Percentiles rank a stretch among this genome's conserved stretches.
Conservation (phyloP, 768 basidiomycete species). For the Asterophora lycoperdoides region DNA sequence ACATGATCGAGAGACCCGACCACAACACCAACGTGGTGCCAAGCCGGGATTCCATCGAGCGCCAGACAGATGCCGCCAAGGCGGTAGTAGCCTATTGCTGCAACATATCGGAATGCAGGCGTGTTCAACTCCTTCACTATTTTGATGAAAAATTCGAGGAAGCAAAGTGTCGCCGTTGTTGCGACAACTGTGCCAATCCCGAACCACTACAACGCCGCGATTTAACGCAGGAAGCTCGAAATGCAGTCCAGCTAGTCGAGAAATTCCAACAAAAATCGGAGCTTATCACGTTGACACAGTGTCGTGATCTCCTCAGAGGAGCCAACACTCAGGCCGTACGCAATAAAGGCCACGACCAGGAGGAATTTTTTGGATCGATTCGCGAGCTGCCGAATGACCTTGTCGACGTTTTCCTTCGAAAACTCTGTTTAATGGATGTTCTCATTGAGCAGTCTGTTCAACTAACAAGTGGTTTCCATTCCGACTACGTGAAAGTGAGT, state of each 20-base stretch:
- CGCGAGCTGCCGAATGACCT: slow-evolving; percentile 46
- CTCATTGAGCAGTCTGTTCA: slow-evolving; percentile 44
- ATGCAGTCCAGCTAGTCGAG: slow-evolving; percentile 57
- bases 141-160: slow-evolving; percentile 81
- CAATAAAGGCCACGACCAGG: slow-evolving; percentile 43
- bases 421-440: slow-evolving; percentile 46
- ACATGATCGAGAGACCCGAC: slow-evolving; percentile 57
- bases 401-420: slow-evolving; percentile 61
- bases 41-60: slow-evolving; percentile 53
- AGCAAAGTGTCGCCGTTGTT: slow-evolving; percentile 59
- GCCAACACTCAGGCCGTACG: slow-evolving; percentile 43
- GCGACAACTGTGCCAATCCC: slow-evolving; percentile 77
- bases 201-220: slow-evolving; percentile 46
- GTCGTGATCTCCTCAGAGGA: slow-evolving; percentile 65
- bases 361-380: slow-evolving; percentile 52
- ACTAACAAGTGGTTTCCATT: slow-evolving; percentile 44
- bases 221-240: slow-evolving; percentile 53
- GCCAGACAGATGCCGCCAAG: slow-evolving; percentile 59
- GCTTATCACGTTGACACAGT: slow-evolving; percentile 55
- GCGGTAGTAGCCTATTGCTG: slow-evolving; percentile 76
- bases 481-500: slow-evolving; percentile 49
- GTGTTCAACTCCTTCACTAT: slow-evolving; percentile 81
- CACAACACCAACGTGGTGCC: slow-evolving; percentile 38
- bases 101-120: slow-evolving; percentile 82
- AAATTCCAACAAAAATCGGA: slow-evolving; percentile 39